Percentiles rank a stretch among this genome's conserved stretches.
These are phyloP conservation scores for Aureobasidium sp. DNA, from an alignment of 2,329 filamentous ascomycete genomes.

Conservation along the genomic window DNA sequence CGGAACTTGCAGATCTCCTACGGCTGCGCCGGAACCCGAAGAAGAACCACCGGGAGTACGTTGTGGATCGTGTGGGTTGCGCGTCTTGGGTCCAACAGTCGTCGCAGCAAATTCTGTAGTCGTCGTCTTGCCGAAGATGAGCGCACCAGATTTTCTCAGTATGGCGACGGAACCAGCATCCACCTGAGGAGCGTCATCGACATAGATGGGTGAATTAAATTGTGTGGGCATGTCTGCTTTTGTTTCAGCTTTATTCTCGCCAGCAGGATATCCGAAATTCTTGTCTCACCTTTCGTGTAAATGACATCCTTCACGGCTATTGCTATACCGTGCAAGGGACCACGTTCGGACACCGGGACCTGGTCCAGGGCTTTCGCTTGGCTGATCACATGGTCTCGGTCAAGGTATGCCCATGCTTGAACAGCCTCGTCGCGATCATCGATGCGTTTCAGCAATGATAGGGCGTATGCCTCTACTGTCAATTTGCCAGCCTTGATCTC, in stretches of 20 bases:
- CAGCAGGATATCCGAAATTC: neutral
- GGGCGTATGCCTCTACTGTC: constrained; percentile 45
- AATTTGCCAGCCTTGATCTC: constrained; percentile 36
- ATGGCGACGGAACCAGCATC: constrained; percentile 49
- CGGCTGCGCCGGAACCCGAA: constrained; percentile 58
- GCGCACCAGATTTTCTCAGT: constrained; percentile 48
- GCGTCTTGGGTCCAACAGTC: constrained; percentile 46
- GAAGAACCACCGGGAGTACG: constrained; percentile 62
- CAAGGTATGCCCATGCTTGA: constrained; percentile 46
- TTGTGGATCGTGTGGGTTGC: constrained; percentile 46
- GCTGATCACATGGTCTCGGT: constrained; percentile 41
- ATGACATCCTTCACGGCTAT: constrained; percentile 58
- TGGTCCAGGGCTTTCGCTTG: constrained; percentile 47
- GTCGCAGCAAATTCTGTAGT: constrained; percentile 60
- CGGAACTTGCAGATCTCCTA: constrained; percentile 57
- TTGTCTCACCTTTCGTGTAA: constrained; percentile 42
- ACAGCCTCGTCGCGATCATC: constrained; percentile 39
- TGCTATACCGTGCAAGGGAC: constrained; percentile 51
- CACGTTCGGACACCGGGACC: constrained; percentile 42
- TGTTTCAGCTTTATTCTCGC: neutral
- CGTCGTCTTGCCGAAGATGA: constrained; percentile 54
- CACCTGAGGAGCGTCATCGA: constrained; percentile 36
- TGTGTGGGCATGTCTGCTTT: constrained; percentile 50
- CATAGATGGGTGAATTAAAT: constrained; percentile 51
- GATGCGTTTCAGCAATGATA: constrained; percentile 42